These are phyloP conservation scores for Clonostachys solani DNA, from an alignment of 2,329 filamentous ascomycete species.

Conservation along the genomic window DNA sequence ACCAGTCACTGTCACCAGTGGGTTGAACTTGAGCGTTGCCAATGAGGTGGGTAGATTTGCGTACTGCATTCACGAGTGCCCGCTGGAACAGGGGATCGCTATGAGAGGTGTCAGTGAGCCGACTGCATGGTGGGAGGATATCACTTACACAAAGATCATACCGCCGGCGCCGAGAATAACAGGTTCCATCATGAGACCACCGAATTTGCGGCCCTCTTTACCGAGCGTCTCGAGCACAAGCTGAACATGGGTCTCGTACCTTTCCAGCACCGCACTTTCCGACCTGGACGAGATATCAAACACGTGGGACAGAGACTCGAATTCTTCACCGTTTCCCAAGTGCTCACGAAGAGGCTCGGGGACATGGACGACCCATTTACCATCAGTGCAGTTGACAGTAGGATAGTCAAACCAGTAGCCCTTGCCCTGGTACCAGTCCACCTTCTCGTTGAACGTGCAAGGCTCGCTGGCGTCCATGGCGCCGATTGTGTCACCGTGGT, in stretches of 20 bases:
- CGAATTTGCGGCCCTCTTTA: slow-evolving; percentile 61
- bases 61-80: slow-evolving; percentile 63
- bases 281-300: slow-evolving; percentile 50
- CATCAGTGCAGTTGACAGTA: slow-evolving; percentile 60
- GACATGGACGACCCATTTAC: slow-evolving; percentile 58
- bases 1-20: slow-evolving; percentile 46
- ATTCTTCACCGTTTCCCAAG: slow-evolving; percentile 36
- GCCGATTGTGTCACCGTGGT: slow-evolving; percentile 85
- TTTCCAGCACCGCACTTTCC: not conserved
- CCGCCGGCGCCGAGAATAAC: slow-evolving; percentile 78
- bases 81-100: slow-evolving; percentile 80
- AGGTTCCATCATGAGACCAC: slow-evolving; percentile 76
- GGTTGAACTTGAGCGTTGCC: slow-evolving; percentile 12
- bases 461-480: slow-evolving; percentile 85
- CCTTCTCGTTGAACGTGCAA: slow-evolving; percentile 72
- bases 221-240: slow-evolving; percentile 46
- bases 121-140: not conserved
- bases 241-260: slow-evolving; percentile 58
- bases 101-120: slow-evolving; percentile 5
- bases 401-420: slow-evolving; percentile 83
- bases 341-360: slow-evolving; percentile 42
- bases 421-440: slow-evolving; percentile 79
- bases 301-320: slow-evolving; percentile 46
- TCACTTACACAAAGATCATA: slow-evolving; percentile 71
- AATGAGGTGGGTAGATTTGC: slow-evolving; percentile 54